A percentile compares a stretch with the other conserved stretches of the same genome.
Conservation (phyloP, 208 protist genomes). For the Wallacemonas rigidus region DNA sequence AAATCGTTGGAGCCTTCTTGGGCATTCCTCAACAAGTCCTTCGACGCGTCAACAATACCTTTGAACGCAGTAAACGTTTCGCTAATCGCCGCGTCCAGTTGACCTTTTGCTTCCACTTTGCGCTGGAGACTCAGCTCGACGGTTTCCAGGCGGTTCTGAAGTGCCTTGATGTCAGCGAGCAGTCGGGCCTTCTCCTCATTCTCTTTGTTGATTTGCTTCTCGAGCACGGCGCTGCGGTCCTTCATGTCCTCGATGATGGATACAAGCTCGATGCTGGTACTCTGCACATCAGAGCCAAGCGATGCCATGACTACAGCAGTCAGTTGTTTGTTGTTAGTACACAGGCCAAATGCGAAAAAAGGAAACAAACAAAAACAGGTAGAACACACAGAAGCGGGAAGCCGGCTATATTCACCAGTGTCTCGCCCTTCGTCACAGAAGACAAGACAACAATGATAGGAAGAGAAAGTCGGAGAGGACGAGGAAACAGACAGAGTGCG, state of each 20-base stretch:
- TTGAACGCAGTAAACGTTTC: slow-evolving; percentile 86
- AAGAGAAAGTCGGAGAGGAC: no score
- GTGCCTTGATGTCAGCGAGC: slow-evolving; percentile 49
- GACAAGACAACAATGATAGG: no score
- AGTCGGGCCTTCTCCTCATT: slow-evolving; percentile 63
- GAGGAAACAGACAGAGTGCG: no score
- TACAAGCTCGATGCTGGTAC: slow-evolving; percentile 86
- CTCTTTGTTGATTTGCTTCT: slow-evolving; percentile 72
- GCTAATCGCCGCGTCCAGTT: slow-evolving; percentile 77
- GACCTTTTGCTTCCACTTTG: slow-evolving; percentile 53
- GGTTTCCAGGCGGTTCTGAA: slow-evolving; percentile 44
- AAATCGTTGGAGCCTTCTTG: slow-evolving; percentile 35
- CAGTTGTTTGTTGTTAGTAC: no score
- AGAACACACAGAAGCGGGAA: no score
- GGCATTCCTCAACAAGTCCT: slow-evolving; percentile 68
- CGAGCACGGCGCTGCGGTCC: slow-evolving; percentile 68
- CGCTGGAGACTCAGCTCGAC: slow-evolving; percentile 59
- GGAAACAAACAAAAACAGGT: no score
- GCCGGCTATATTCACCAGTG: no score
- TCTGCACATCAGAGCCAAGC: slow-evolving; percentile 79
- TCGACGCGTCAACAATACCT: slow-evolving; percentile 87
- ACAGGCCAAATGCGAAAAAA: no score
- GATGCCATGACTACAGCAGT: slow-evolving; percentile 56
- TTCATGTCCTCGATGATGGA: slow-evolving; percentile 90
- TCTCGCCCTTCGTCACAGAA: no score